A percentile compares a stretch with the other conserved stretches of the same genome.
phyloP scores from a whole-genome alignment of 139 green algal species.

The Desmodesmus armatus region DNA sequence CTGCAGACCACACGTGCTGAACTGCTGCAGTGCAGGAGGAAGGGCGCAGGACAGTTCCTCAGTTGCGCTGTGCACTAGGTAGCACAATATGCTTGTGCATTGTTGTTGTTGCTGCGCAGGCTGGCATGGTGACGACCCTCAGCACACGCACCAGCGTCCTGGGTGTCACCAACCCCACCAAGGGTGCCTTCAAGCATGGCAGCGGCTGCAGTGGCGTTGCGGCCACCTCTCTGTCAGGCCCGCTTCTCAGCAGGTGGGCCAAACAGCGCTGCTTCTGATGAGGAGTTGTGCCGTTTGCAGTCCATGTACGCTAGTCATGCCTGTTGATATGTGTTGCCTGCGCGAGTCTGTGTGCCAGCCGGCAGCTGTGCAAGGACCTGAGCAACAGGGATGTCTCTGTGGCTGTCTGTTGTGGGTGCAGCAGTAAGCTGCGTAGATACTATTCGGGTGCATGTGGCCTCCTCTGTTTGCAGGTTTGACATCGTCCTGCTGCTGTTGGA shows the following conservation, averaged over 20 bases:
- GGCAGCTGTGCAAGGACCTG: too few species aligned
- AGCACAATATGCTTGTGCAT: not conserved
- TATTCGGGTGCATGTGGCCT: not conserved
- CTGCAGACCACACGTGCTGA: too few species aligned
- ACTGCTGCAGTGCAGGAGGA: too few species aligned
- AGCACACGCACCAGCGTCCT: constrained; percentile 79
- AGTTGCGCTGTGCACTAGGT: not conserved
- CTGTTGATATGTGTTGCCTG: too few species aligned
- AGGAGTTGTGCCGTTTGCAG: too few species aligned
- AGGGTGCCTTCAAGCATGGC: constrained; percentile 47
- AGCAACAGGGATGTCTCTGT: too few species aligned
- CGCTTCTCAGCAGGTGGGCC: constrained; percentile 75
- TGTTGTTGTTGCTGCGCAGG: constrained; percentile 50
- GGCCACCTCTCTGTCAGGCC: constrained; percentile 58
- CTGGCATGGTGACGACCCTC: constrained; percentile 91
- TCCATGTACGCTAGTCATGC: too few species aligned
- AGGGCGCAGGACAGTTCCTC: too few species aligned
- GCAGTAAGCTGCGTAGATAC: not conserved
- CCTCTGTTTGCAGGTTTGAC: constrained; percentile 95
- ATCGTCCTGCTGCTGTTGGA: constrained; percentile 87
- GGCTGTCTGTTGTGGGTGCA: too few species aligned
- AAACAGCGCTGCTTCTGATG: too few species aligned
- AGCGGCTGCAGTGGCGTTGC: constrained; percentile 13
- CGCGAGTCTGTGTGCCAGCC: too few species aligned
- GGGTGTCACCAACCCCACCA: constrained; percentile 78